phyloP scores from a whole-genome alignment of 495 filamentous ascomycete genomes.

The Tuber umbilicatum region DNA sequence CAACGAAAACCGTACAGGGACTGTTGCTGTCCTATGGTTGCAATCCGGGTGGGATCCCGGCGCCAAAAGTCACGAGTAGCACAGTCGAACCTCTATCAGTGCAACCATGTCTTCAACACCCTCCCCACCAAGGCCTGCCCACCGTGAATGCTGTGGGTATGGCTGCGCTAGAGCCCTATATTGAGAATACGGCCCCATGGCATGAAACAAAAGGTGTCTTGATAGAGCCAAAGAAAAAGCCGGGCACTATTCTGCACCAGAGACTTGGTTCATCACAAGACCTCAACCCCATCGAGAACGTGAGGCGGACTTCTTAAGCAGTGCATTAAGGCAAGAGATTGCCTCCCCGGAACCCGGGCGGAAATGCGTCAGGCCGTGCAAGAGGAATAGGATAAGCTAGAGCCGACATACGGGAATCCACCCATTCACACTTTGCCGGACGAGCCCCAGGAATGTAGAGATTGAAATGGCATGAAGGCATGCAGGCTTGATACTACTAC shows the following conservation, averaged over 20 bases:
- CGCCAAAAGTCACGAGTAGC: no score
- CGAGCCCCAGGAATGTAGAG: slow-evolving; percentile 2
- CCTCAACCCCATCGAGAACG: background rate
- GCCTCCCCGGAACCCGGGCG: background rate
- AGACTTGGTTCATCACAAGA: slow-evolving; percentile 3
- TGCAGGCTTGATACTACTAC: background rate
- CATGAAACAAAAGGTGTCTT: slow-evolving; percentile 2
- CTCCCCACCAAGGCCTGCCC: no score
- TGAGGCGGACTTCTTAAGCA: slow-evolving; percentile 11
- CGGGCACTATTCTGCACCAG: background rate
- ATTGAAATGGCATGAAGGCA: slow-evolving; percentile 2
- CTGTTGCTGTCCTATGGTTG: no score
- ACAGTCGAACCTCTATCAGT: no score
- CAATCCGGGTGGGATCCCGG: no score
- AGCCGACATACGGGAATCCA: slow-evolving; percentile 2
- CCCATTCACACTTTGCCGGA: slow-evolving; percentile 17
- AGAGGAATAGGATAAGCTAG: slow-evolving; percentile 17
- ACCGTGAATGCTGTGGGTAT: no score
- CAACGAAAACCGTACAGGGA: no score
- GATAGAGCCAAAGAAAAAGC: background rate
- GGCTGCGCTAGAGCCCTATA: background rate
- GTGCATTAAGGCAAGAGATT: slow-evolving; percentile 4
- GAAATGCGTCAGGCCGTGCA: slow-evolving; percentile 6
- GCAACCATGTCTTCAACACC: no score
- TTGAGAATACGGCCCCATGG: slow-evolving; percentile 1